Base-by-base conservation (phyloP, 2,329 filamentous ascomycete species). In the Anthostomella pinea region DNA sequence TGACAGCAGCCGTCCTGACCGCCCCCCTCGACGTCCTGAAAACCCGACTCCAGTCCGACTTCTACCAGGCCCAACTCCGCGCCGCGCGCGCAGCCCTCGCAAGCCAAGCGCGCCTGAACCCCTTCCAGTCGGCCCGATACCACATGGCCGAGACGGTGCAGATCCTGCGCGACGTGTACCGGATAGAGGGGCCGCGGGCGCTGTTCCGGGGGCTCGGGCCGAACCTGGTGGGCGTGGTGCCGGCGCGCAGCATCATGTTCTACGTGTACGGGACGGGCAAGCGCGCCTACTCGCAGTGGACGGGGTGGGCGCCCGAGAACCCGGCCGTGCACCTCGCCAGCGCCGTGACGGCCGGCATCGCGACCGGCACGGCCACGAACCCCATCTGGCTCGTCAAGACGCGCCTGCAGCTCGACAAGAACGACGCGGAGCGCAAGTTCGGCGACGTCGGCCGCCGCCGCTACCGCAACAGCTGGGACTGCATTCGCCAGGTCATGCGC, bases 301-400 rank as follows among this genome's bases (percentile, higher is more conserved):
- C 87, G 58, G 88, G 91, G 64, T 57, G 78, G 50, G 79, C 83
- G 31, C 59, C 81, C 51, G 78, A 89, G 57, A 77, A 79, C 10
- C 76, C 85, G 1, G 85, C 79, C 72, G 81, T 95, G 8, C 88
- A 95, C 60, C 72, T 95, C 7, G 69, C 77, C 30, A 83, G 88
- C 1, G 90, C 86, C 5, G 79, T 85, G 2, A 72, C 76, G 11
- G 89, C 90, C 1, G 90, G 90, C 2, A 77, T 96, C 27, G 82
- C 83, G 6, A 96, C 91, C 0, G 87, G 87, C 30, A 96, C 91
- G 1, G 87, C 85, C 15, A 97, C 90, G 23, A 96, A 96, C 63
- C 90, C 90, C 2, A 95, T 97, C 56, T 97, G 90, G 90, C 77
- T 97, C 46, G 81, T 97, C 58, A 97, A 97, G 73, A 97, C 90